Percentiles rank a stretch among this genome's conserved stretches.
These are phyloP conservation scores for Gaertneriomyces semiglobifer DNA, from an alignment of 192 early-diverging fungal genomes.

Conservation along the genomic window DNA sequence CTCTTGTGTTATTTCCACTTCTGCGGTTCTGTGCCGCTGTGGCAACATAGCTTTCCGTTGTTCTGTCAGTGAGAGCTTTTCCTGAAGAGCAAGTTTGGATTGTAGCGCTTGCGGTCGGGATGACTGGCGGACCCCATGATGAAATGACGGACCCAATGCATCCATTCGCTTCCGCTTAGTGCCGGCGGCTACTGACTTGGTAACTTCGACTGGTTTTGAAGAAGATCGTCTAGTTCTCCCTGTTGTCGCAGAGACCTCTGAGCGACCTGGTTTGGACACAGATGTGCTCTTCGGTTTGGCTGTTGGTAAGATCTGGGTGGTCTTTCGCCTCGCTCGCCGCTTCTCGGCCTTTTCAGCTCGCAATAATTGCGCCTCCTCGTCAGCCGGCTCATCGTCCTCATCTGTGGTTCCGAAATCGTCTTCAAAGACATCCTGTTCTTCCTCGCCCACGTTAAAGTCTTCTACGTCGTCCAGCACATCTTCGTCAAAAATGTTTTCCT, in stretches of 20 bases:
- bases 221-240: neutral
- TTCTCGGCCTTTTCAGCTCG: constrained; percentile 22
- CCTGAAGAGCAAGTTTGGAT: constrained; percentile 20
- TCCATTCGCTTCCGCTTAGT: neutral
- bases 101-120: constrained; percentile 24
- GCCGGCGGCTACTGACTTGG: neutral
- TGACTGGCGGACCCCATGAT: constrained; percentile 22
- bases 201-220: neutral
- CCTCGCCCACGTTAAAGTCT: constrained; percentile 29
- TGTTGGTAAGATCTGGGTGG: neutral
- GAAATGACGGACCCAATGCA: constrained; percentile 1
- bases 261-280: neutral
- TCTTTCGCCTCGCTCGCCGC: neutral
- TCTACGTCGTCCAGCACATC: constrained; percentile 31
- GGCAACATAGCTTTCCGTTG: constrained; percentile 19
- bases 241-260: neutral
- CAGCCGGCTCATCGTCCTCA: constrained; percentile 22
- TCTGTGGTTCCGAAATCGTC: constrained; percentile 32
- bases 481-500: constrained; percentile 24
- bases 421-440: constrained; percentile 34
- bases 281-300: neutral
- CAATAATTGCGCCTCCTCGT: constrained; percentile 23
- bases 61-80: constrained; percentile 7
- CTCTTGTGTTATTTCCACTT: constrained; percentile 32
- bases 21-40: constrained; percentile 9